Evolutionary conservation across 441 rosid genomes (phyloP).

Genomic region (Brassica hybrid): DNA sequence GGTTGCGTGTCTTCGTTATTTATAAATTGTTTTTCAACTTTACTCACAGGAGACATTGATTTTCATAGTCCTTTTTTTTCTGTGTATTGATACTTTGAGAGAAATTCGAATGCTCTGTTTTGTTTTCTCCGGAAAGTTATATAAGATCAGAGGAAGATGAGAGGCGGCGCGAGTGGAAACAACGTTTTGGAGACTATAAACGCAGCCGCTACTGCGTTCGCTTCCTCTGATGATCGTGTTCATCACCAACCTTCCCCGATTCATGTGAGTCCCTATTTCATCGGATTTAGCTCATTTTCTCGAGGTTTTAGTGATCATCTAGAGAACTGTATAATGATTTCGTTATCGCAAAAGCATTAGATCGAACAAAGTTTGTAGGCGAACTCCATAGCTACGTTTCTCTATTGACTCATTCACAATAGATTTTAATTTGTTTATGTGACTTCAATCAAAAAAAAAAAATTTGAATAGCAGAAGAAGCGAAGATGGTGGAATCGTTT

Average conservation of each 20-base stretch:
- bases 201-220: slow-evolving; percentile 90
- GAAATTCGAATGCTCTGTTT: slow-evolving; percentile 40
- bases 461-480: slow-evolving; percentile 49
- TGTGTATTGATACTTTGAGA: not conserved
- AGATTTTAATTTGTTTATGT: not conserved
- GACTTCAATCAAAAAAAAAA: slow-evolving; percentile 1
- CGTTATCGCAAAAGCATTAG: slow-evolving; percentile 15
- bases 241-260: slow-evolving; percentile 55
- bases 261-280: slow-evolving; percentile 33
- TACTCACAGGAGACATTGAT: slow-evolving; percentile 12
- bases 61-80: not conserved
- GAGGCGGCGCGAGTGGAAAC: slow-evolving; percentile 52
- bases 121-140: slow-evolving; percentile 39
- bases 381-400: not conserved
- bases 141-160: slow-evolving; percentile 47
- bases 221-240: slow-evolving; percentile 74
- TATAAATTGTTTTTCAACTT: not conserved
- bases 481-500: slow-evolving; percentile 76
- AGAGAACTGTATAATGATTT: not conserved
- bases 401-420: not conserved
- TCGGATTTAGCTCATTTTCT: not conserved
- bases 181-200: slow-evolving; percentile 63
- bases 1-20: slow-evolving; percentile 37
- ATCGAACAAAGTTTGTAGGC: slow-evolving; percentile 30
- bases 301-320: not conserved